Evolutionary conservation across 1,284 basidiomycete genomes (phyloP), one percentile per base, ranked within the genome.

Genomic region (Fomes fomentarius): DNA sequence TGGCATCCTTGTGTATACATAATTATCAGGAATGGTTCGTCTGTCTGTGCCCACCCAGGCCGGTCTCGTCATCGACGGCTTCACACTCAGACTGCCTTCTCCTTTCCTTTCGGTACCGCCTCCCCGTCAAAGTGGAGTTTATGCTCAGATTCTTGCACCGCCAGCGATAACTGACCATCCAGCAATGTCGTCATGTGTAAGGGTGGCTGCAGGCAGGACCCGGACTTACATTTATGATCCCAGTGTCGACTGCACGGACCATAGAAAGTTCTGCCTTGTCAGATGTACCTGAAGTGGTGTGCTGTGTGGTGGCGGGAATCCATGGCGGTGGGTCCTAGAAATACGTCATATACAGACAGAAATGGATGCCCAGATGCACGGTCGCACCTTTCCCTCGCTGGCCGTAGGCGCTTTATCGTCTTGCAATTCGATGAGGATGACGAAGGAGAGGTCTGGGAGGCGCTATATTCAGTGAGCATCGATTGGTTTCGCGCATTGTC

Each of bases 161-260:
- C 82, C 2, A 92, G 72, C 10, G 89, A 86, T 26, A 92, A 71
- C 89, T 92, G 52, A 34, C n/a, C n/a, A n/a, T n/a, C n/a, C n/a
- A n/a, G 35, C 15, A 17, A 37, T 9, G 35, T 15, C 35, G n/a
- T 37, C 35, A 37, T 37, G 14, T 15, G 35, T 37, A 14, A 9
- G 19, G 5, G 14, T 5, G 12, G 38, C 1, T 11, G 12, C n/a
- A 24, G 11, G 19, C 8, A 40, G 21, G 10, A 11, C 12, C n/a
- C 19, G n/a, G n/a, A 69, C 85, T 68, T 67, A 89, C 93, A 69
- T 91, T 92, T 49, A 95, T 85, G 31, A 95, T 83, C 2, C 93
- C 93, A 2, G 93, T 94, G 65, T 93, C 91, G 6, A 94, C 87
- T 7, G 89, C 88, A 26, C 91, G 77, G 58, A 93, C 71, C 76